A percentile compares a stretch with the other conserved stretches of the same genome.
These are phyloP conservation scores for Ceratocystis papillata DNA, from an alignment of 2,329 filamentous ascomycete species.

Conservation along the genomic window DNA sequence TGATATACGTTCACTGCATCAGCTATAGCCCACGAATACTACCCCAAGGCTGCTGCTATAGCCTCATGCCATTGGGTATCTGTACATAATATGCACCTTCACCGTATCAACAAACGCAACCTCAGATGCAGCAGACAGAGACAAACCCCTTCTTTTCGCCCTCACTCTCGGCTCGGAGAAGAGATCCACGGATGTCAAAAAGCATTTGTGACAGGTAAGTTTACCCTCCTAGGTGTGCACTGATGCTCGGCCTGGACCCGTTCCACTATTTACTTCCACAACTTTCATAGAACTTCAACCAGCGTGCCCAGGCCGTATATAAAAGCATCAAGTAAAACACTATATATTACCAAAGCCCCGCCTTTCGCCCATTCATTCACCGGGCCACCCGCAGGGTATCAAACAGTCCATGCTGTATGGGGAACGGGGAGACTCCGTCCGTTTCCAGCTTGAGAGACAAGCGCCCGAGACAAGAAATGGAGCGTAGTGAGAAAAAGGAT, in stretches of 20 bases:
- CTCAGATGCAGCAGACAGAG: too few relatives aligned
- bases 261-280: too few relatives aligned
- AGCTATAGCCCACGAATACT: background rate
- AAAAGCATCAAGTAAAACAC: background rate
- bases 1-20: background rate
- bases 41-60: too few relatives aligned
- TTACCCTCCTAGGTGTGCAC: too few relatives aligned
- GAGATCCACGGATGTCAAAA: too few relatives aligned
- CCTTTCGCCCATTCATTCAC: background rate
- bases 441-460: background rate
- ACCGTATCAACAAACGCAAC: too few relatives aligned
- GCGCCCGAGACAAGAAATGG: background rate
- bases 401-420: background rate
- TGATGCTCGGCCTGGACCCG: too few relatives aligned
- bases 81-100: too few relatives aligned
- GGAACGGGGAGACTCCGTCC: conserved; percentile 4
- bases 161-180: too few relatives aligned
- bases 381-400: background rate
- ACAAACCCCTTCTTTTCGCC: too few relatives aligned
- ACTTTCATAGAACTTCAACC: background rate
- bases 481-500: background rate
- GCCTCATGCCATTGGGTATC: too few relatives aligned
- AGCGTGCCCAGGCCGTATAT: background rate
- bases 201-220: too few relatives aligned
- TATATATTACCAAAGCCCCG: background rate